Base-by-base conservation (phyloP, 768 basidiomycete species). In the Leccinellum rugosiceps region DNA sequence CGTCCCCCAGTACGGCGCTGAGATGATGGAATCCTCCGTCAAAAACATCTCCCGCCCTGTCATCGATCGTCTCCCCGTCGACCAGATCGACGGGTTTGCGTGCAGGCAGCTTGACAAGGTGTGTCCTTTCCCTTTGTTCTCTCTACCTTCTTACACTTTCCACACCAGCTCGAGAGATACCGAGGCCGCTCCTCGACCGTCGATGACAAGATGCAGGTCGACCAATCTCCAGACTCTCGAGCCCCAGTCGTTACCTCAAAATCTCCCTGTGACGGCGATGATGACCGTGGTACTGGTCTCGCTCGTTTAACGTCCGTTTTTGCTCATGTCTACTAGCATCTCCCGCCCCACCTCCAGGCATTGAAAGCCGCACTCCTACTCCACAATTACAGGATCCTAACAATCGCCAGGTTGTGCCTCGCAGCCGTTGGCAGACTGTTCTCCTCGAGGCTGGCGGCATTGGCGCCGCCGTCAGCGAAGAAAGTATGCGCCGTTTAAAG, bases 371-470 rank as follows among this genome's bases (percentile, higher is more conserved):
- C 31, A 66, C 65, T 34, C 67, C 65, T 3, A 63, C 65, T 11
- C 65, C 65, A n/a, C 62, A 50, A 51, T 59, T 58, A 17, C 73
- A 56, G 34, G 65, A 58, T 50, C 58, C 53, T n/a, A n/a, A n/a
- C 4, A 65, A 75, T 31, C 78, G 78, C 23, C 82, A 87, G 66
- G 83, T 90, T 10, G 83, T 80, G 1, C 83, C 82, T 49, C 80
- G 92, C n/a, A 88, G 88, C 70, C 78, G 89, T 43, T 93, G 90
- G 92, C 92, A 94, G 63, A 83, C 88, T 0, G 81, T 94, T 26
- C 75, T 95, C 41, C 77, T 88, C 23, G 93, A 95, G 72, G 93
- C 92, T 2, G 92, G 93, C 14, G 93, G 93, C 0, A 77, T 96
- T 32, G 83, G 92, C 56, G 92, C 90, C 0, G 93, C 94, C 8